These are phyloP conservation scores for Skeletonema potamos DNA, from an alignment of 108 stramenopile genomes.

Conservation along the genomic window DNA sequence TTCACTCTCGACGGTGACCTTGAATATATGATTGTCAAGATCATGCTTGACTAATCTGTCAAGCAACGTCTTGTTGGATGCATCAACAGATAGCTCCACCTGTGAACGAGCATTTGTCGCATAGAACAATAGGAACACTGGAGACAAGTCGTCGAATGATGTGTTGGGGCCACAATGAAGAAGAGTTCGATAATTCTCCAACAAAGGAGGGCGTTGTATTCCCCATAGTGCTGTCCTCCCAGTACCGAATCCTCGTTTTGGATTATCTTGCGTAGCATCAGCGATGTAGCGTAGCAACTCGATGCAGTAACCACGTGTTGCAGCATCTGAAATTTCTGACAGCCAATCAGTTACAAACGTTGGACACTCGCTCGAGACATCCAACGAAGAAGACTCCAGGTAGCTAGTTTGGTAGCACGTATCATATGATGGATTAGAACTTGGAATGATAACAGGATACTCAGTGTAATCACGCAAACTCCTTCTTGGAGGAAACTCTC, in stretches of 20 bases:
- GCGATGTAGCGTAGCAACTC: conserved; percentile 61
- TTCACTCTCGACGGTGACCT: conserved; percentile 40
- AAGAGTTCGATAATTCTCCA: conserved; percentile 61
- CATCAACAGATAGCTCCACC: conserved; percentile 57
- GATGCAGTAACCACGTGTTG: conserved; percentile 68
- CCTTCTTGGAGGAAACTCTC: conserved; percentile 84
- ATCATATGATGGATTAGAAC: conserved; percentile 80
- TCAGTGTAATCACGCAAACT: conserved; percentile 64
- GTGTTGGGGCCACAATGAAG: conserved; percentile 41
- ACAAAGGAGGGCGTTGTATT: conserved; percentile 78
- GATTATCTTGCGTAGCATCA: conserved; percentile 65
- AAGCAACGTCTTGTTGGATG: conserved; percentile 28
- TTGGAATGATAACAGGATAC: conserved; percentile 83
- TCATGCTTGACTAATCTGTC: conserved; percentile 22
- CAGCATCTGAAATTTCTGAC: conserved; percentile 42
- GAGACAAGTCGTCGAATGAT: conserved; percentile 58
- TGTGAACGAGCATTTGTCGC: conserved; percentile 79
- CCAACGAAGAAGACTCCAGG: conserved; percentile 45
- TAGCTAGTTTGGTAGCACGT: conserved; percentile 54
- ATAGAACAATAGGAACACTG: conserved; percentile 65
- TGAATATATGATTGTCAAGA: conserved; percentile 56
- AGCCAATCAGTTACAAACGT: conserved; percentile 39
- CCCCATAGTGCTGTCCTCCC: conserved; percentile 81
- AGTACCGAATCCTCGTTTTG: conserved; percentile 68
- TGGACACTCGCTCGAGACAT: conserved; percentile 12